Percentiles rank a stretch among this genome's conserved stretches.
These are phyloP conservation scores for Barbarea vulgaris DNA, from an alignment of 345 rosid species.

Conservation along the genomic window DNA sequence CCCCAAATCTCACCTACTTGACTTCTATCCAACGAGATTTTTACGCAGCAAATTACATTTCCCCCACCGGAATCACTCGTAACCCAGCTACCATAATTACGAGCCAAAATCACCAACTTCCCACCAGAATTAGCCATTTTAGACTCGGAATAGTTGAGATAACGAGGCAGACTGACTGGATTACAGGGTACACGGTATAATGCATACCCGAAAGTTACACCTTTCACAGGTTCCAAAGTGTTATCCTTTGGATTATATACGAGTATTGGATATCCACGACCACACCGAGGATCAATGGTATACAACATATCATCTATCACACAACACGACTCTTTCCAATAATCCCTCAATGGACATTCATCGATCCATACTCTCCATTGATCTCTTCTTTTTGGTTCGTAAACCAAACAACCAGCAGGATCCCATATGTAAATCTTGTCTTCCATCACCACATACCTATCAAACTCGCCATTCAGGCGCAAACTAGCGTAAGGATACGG, in stretches of 20 bases:
- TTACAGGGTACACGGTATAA: too few species aligned
- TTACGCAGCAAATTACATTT: background rate
- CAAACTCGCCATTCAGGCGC: background rate
- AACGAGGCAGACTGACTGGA: background rate
- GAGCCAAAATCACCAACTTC: background rate
- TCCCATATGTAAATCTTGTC: background rate
- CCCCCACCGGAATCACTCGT: too few species aligned
- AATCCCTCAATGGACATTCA: background rate
- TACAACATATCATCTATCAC: slow-evolving; percentile 11
- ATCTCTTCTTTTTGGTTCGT: background rate
- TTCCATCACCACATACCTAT: background rate
- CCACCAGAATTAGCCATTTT: slow-evolving; percentile 15
- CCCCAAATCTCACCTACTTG: slow-evolving; percentile 3
- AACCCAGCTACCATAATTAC: rapidly evolving
- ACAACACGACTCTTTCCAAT: background rate
- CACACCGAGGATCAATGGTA: background rate
- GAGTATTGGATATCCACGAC: background rate
- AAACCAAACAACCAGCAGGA: background rate
- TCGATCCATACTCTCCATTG: background rate
- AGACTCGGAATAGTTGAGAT: background rate
- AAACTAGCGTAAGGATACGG: background rate
- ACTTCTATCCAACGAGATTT: background rate
- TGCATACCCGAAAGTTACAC: background rate
- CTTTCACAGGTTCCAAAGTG: background rate
- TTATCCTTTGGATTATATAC: background rate